A percentile compares a stretch with the other conserved stretches of the same genome.
These are phyloP conservation scores for Pichia nakasei DNA, from an alignment of 805 yeast genomes.

Conservation along the genomic window DNA sequence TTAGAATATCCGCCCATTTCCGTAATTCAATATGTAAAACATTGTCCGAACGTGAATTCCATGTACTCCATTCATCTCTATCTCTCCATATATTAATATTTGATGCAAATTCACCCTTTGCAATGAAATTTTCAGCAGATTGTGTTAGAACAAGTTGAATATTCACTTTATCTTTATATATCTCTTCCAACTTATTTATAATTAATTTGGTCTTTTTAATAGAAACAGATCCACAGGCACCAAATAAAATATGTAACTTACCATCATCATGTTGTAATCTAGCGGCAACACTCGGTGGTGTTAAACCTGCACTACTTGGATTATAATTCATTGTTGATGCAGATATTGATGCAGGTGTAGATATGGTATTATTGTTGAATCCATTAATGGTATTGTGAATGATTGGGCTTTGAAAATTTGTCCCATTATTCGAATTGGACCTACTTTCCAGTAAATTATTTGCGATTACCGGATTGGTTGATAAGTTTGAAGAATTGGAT, in stretches of 20 bases:
- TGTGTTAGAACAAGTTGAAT: conserved; percentile 48
- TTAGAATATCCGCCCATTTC: conserved; percentile 52
- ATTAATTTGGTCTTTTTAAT: conserved; percentile 44
- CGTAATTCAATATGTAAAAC: conserved; percentile 52
- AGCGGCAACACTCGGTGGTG: conserved; percentile 23
- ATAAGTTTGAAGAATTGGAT: not conserved
- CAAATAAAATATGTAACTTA: conserved; percentile 45
- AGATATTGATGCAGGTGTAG: not conserved
- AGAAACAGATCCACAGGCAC: conserved; percentile 51
- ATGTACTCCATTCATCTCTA: conserved; percentile 46
- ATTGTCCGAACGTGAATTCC: conserved; percentile 49
- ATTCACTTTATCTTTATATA: conserved; percentile 43
- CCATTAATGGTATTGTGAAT: not conserved
- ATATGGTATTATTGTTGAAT: not conserved
- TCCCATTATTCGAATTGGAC: conserved; percentile 3
- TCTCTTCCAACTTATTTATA: conserved; percentile 42
- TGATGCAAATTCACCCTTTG: conserved; percentile 37
- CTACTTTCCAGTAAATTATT: not conserved
- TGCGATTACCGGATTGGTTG: not conserved
- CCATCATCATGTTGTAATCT: conserved; percentile 44
- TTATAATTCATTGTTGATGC: not conserved
- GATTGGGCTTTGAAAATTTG: not conserved
- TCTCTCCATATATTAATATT: conserved; percentile 49
- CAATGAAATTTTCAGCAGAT: conserved; percentile 44
- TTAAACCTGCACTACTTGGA: conserved; percentile 3